Evolutionary conservation across 345 rosid species (phyloP).

Genomic region (Gossypium arboreum): DNA sequence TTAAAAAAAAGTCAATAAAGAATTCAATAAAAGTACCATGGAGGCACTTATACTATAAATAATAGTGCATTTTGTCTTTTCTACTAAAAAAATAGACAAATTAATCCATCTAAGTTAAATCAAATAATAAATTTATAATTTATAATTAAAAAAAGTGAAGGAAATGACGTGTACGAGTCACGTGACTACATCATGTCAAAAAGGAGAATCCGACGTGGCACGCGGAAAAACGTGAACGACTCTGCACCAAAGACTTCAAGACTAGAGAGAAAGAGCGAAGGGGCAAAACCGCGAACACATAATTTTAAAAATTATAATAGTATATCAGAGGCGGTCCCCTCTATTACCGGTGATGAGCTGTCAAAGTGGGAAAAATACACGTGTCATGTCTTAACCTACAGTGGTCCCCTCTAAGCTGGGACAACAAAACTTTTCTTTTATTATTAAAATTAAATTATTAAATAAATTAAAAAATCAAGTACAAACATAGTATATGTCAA

Average conservation of each 20-base stretch:
- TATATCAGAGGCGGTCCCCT: slow-evolving; percentile 2
- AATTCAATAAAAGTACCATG: too few species aligned
- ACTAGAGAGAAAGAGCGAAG: background rate
- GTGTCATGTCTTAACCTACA: background rate
- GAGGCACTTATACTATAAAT: too few species aligned
- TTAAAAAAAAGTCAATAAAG: too few species aligned
- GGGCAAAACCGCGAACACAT: background rate
- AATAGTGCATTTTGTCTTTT: too few species aligned
- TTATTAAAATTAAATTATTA: background rate
- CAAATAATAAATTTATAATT: too few species aligned
- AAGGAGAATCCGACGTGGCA: background rate
- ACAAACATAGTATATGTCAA: too few species aligned
- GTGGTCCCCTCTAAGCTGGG: slow-evolving; percentile 16
- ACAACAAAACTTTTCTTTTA: background rate
- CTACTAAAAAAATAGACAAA: too few species aligned
- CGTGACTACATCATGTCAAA: background rate
- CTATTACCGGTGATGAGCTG: slow-evolving; percentile 6
- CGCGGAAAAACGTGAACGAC: slow-evolving; percentile 13
- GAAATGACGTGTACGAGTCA: background rate
- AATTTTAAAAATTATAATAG: background rate
- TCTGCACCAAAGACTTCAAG: background rate
- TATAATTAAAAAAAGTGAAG: background rate
- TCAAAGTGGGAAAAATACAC: slow-evolving; percentile 12
- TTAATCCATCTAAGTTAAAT: rapidly evolving
- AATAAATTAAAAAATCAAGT: too few species aligned